phyloP scores from a whole-genome alignment of 73 alveolate species.

The Symbiodinium pilosum region DNA sequence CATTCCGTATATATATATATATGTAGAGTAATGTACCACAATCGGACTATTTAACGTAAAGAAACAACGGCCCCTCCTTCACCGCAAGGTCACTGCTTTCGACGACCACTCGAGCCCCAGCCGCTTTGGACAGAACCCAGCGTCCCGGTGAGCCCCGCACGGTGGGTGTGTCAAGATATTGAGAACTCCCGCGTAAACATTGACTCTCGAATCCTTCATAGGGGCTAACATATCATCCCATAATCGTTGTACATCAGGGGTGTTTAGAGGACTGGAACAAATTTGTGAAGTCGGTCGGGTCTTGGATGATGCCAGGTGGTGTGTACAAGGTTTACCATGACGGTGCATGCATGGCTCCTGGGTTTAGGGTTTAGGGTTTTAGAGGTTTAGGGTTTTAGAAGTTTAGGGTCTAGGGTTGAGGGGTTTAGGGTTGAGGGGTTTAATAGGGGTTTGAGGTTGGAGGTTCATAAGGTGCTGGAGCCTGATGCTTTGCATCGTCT shows the following conservation, averaged over 20 bases:
- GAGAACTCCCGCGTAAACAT: background rate
- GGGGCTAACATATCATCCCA: background rate
- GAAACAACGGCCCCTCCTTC: too few relatives aligned
- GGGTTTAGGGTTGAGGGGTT: background rate
- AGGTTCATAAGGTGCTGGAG: too few relatives aligned
- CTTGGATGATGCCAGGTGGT: background rate
- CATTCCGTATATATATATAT: too few relatives aligned
- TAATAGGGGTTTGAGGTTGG: background rate
- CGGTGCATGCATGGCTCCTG: background rate
- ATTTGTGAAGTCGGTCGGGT: too few relatives aligned
- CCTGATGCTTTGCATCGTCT: too few relatives aligned
- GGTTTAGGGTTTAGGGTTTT: background rate
- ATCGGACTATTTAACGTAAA: too few relatives aligned
- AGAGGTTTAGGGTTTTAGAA: background rate
- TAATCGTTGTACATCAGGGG: too few relatives aligned
- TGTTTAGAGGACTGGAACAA: background rate
- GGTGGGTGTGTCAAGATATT: background rate
- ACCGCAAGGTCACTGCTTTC: conserved; percentile 36
- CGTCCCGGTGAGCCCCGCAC: background rate
- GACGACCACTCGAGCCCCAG: conserved; percentile 88
- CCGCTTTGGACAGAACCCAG: conserved; percentile 35
- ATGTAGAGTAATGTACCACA: too few relatives aligned
- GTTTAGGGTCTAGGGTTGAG: background rate
- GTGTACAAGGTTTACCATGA: background rate
- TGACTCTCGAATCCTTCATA: background rate